phyloP scores from a whole-genome alignment of 176 grass and related monocot species.

The Aegilops bicornis region DNA sequence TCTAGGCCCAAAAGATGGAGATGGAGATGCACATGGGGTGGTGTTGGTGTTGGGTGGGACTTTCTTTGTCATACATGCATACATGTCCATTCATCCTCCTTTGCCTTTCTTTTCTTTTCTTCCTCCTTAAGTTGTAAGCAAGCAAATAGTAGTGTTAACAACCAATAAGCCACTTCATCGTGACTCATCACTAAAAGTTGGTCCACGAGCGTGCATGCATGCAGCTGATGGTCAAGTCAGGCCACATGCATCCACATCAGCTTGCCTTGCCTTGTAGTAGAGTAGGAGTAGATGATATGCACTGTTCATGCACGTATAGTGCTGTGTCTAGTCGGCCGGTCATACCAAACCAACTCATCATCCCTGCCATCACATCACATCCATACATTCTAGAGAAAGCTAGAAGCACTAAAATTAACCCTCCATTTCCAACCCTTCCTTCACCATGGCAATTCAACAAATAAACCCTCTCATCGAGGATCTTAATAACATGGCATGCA shows the following conservation, averaged over 20 bases:
- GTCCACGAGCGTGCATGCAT: neutral
- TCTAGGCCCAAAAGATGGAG: neutral
- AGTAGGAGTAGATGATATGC: neutral
- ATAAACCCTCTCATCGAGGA: neutral
- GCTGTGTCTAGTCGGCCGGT: neutral
- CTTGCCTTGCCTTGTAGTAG: neutral
- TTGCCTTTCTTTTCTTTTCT: neutral
- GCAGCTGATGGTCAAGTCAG: too few species aligned
- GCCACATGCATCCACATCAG: neutral
- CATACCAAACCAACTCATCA: neutral
- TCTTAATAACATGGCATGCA: too few species aligned
- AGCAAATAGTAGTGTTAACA: neutral
- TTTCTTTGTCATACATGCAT: neutral
- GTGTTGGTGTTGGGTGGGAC: slow-evolving; percentile 36
- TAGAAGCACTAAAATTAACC: neutral
- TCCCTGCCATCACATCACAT: neutral
- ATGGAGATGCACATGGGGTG: slow-evolving; percentile 23
- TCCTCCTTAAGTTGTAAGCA: slow-evolving; percentile 18
- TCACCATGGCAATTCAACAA: neutral
- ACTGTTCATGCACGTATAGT: neutral
- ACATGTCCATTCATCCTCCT: neutral
- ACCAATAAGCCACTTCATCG: neutral
- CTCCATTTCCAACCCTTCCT: neutral
- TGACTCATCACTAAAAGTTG: neutral
- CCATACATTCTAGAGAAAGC: neutral